These are phyloP conservation scores for Schizophyllum amplum DNA, from an alignment of 1,284 basidiomycete genomes.

Conservation along the genomic window DNA sequence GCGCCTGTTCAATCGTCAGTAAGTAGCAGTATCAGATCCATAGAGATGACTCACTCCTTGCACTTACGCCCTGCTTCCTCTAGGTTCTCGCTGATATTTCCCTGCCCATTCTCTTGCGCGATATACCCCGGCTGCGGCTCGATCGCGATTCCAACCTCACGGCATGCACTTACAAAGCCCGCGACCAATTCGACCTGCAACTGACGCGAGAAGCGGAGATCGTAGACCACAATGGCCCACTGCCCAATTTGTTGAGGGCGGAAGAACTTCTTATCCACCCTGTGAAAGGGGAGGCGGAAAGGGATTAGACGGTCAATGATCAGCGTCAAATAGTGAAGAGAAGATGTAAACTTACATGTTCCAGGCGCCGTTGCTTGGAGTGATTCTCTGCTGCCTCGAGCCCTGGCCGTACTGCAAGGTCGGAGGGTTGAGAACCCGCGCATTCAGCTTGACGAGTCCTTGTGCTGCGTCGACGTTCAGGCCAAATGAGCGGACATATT, in stretches of 20 bases:
- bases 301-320: too few species aligned
- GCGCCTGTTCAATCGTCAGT: neutral
- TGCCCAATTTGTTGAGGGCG: conserved; percentile 2
- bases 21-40: too few species aligned
- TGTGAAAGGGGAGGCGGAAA: too few species aligned
- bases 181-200: neutral
- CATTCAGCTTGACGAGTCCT: conserved; percentile 43
- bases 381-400: conserved; percentile 27
- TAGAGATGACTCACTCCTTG: conserved; percentile 3
- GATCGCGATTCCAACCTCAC: neutral
- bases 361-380: conserved; percentile 9
- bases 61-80: conserved; percentile 8
- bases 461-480: conserved; percentile 41
- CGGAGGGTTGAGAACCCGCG: conserved; percentile 55
- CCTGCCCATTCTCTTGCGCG: conserved; percentile 6
- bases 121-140: neutral
- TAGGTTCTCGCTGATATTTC: conserved; percentile 10
- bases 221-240: conserved; percentile 9
- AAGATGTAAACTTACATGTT: conserved; percentile 9
- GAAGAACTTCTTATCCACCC: conserved; percentile 14
- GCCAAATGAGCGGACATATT: conserved; percentile 65
- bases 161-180: neutral
- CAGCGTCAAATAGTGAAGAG: neutral
- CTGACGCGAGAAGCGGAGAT: conserved; percentile 5
- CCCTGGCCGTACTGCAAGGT: conserved; percentile 50